Base-by-base conservation (phyloP, 768 basidiomycete genomes). In the Mycena galericulata region DNA sequence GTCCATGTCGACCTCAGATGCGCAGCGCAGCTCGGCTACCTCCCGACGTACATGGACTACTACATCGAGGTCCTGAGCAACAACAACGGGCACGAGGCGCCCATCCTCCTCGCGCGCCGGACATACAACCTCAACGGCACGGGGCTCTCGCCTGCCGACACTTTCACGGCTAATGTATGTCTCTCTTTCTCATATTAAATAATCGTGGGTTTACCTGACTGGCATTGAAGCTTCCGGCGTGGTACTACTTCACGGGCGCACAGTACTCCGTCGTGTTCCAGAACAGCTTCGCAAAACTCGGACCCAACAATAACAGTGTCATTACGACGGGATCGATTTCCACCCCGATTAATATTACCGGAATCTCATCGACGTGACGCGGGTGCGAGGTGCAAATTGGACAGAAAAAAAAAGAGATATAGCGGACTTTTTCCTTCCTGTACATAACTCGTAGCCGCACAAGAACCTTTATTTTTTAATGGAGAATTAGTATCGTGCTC, bases 1-100 rank as follows among this genome's bases (percentile, higher is more conserved):
- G 60, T 62, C 4, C 34, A 51, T n/a, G 49, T 62, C 27, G 60
- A 62, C 36, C 27, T 62, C 18, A 30, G 18, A 3, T 62, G 60
- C 47, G 36, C 60, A 7, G 10, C 36, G 1, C 10, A 40, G 38
- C 49, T 62, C 36, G 60, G 60, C 7, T 62, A 51, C 38, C 49
- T 62, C 18, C 60, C 60, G 26, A 62, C 60, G 8, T 62, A 62
- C 49, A 50, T 62, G 49, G 60, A 62, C 60, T 62, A 62, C 27
- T 62, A 62, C 27, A 32, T 62, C 49, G 60, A 62, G 27, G 60
- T 62, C 15, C 47, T 62, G 17, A 62, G 26, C 49, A 51, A 50
- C 38, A 62, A 62, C 49, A 62, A 62, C 29, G 60, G 60, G 6
- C 60, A 62, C 38, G 60, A 62, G 36, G 49, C 49, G 18, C 60